Evolutionary conservation across 2,329 filamentous ascomycete genomes (phyloP).

Genomic region (Chalaropsis thielavioides): DNA sequence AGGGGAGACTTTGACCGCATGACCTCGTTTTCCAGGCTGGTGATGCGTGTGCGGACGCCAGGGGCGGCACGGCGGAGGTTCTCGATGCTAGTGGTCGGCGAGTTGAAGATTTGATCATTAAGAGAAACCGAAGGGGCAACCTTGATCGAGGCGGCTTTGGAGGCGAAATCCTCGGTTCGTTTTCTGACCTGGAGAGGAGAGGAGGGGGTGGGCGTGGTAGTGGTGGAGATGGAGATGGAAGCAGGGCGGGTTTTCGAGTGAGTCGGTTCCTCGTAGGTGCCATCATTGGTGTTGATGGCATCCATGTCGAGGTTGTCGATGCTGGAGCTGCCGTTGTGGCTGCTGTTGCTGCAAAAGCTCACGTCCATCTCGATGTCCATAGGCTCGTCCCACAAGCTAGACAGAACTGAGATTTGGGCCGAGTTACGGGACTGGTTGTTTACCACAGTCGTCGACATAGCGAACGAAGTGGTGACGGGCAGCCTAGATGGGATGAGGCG

Average conservation of each 20-base stretch:
- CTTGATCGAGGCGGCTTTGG: background rate
- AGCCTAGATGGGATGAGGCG: background rate
- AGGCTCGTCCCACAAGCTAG: slow-evolving; percentile 18
- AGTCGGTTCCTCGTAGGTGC: slow-evolving; percentile 6
- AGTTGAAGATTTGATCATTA: slow-evolving; percentile 10
- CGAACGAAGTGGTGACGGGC: background rate
- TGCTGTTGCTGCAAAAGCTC: slow-evolving; percentile 1
- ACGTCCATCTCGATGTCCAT: slow-evolving; percentile 1
- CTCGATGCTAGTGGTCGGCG: slow-evolving; percentile 14
- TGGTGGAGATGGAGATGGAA: background rate
- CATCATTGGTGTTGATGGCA: slow-evolving; percentile 4
- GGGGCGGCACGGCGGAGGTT: slow-evolving; percentile 17
- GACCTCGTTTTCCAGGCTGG: slow-evolving; percentile 16
- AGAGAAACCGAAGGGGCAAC: slow-evolving; percentile 4
- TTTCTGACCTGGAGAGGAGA: background rate
- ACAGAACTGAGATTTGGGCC: slow-evolving; percentile 17
- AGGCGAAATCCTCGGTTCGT: background rate
- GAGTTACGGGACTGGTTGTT: slow-evolving; percentile 14
- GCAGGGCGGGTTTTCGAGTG: background rate
- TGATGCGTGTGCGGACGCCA: slow-evolving; percentile 16
- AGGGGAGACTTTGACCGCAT: slow-evolving; percentile 17
- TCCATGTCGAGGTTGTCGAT: background rate
- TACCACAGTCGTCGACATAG: background rate
- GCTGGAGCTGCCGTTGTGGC: slow-evolving; percentile 1
- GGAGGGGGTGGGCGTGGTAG: background rate